Base-by-base conservation (phyloP, 139 green algal species). In the Chlorella sp. region DNA sequence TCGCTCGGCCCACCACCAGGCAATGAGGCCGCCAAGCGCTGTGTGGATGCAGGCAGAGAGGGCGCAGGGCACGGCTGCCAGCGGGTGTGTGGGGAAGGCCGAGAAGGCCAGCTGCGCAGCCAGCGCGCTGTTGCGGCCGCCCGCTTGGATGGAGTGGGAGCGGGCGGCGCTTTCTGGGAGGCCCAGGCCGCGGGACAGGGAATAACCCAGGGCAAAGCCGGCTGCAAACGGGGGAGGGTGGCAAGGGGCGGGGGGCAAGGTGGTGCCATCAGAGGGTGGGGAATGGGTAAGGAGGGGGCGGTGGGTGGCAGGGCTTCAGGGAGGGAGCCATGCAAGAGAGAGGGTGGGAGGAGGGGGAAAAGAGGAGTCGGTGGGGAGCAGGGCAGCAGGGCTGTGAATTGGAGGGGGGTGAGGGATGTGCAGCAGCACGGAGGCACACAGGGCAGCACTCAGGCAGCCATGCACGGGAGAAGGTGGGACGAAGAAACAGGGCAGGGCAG, bases 41-140 rank as follows among this genome's bases (percentile, higher is more conserved):
- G 84, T 94, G 91, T 98, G 96, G 68, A 94, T 94, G 88, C 95
- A 97, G 0, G 96, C 94, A 34, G 92, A 96, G 36, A 98, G 92
- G 19, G 95, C 96, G 88, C 94, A 96, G 0, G 96, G 96, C 12
- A 96, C 95, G 7, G 96, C 95, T 11, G 96, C 94, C 53, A 96
- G 88, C 1, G 95, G 95, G 91, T 98, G 92, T 2, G 90, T 32
- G 0, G 91, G 69, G 66, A 98, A 98, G 83, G 97, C 94, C 1
- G 95, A 68, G 0, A 94, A 83, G 0, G 96, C 96, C n/a, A 98
- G 91, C n/a, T 98, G 94, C 0, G 94, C 94, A 32, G 94, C 96
- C 34, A 96, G 92, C 53, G 94, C 95, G 64, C 78, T 93, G 90
- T 98, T 98, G 85, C 97, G 95, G 95, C 95, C 96, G 66, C 95